Evolutionary conservation across 2,329 filamentous ascomycete genomes (phyloP), one percentile per base, ranked within the genome.

Genomic region (Ophiocordyceps sinensis): DNA sequence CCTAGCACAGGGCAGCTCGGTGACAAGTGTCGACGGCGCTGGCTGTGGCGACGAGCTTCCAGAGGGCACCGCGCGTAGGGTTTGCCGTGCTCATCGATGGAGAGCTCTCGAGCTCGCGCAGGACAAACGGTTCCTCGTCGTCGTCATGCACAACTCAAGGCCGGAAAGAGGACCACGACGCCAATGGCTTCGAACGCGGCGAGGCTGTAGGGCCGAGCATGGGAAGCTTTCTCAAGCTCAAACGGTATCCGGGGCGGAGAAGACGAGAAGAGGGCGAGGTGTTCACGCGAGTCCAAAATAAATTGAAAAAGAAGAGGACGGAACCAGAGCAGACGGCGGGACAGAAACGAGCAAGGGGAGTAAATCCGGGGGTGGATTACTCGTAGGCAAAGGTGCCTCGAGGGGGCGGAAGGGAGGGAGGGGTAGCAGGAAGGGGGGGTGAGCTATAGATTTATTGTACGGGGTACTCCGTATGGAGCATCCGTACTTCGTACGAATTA

Each of bases 331-430:
- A 29, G 19, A 21, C 19, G n/a, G 17, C 8, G 34, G 17, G 12
- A 36, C 17, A 14, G 21, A 17, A 28, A n/a, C 14, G 19, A 13
- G 11, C 13, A 36, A 14, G 26, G 10, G 28, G 39, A 38, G 29
- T 37, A 28, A 43, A 44, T 43, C 40, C 42, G 42, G 44, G 44
- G 44, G 40, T 44, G 42, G 44, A 36, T 43, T 44, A 17, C 23
- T 28, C 17, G 23, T n/a, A 14, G 36, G 32, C 3, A 17, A 28
- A 19, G 15, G 12, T 11, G 15, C n/a, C n/a, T n/a, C n/a, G 14
- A 28, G 15, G 28, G 37, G n/a, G 37, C 28, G 26, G 26, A 28
- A 14, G 9, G 28, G 5, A n/a, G n/a, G 37, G n/a, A n/a, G 9
- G 37, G 26, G 14, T 29, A 15, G 15, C 21, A 14, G 34, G 15